Base-by-base conservation (phyloP, 2,329 filamentous ascomycete genomes). In the Fusarium cicatricum region DNA sequence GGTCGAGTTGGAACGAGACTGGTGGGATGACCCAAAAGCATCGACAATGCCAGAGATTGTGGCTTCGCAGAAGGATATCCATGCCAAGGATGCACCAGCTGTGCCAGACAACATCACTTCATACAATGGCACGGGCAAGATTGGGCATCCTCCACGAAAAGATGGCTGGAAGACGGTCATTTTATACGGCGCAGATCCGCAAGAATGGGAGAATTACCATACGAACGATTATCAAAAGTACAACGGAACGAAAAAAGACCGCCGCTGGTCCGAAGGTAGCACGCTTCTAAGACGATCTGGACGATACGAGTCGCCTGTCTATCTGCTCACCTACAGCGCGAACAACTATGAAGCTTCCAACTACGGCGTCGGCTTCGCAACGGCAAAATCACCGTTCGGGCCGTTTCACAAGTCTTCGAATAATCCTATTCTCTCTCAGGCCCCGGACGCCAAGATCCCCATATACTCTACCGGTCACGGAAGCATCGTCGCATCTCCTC, bases 271-370 rank as follows among this genome's bases (percentile, higher is more conserved):
- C 5, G 72, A 75, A 55, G 72, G 72, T 1, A 74, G 72, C 58
- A 74, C 72, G 10, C 41, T 70, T 2, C 65, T 75, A 15, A 64
- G 43, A 17, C 59, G 72, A 1, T 28, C 55, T 9, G 66, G 57
- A 7, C 53, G 16, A 7, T 29, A 64, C 5, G 67, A 65, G 11
- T 63, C 69, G 14, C 59, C 70, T 5, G 57, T 71, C 8, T 76
- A 76, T 34, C 43, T 64, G 11, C 32, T 65, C 1, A 66, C 62
- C 1, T 65, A 65, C 21, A 65, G 63, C 40, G 63, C 70, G 55
- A 74, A 74, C 61, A 74, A 74, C 58, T 74, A 60, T 21, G 72
- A 74, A 48, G 71, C 72, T 4, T 72, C 72, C n/a, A 74, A 74
- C 45, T 75, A 75, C 16, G 72, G 72, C 11, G 71, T 74, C 14